These are phyloP conservation scores for Backusella mclennaniae DNA, from an alignment of 192 early-diverging fungal genomes.

Conservation along the genomic window DNA sequence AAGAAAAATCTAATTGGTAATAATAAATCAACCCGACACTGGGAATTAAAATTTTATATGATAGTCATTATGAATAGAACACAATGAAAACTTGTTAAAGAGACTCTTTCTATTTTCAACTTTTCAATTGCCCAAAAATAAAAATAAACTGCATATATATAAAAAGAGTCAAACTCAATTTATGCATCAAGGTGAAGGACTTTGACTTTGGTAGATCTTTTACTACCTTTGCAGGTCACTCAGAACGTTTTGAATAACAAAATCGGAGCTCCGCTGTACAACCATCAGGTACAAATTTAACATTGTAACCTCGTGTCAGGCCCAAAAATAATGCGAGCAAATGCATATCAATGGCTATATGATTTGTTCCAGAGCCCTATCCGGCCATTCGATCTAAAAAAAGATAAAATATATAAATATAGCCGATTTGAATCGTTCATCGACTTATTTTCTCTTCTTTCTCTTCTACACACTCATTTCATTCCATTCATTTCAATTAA, in stretches of 20 bases:
- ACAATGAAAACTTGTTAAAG: neutral
- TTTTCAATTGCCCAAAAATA: neutral
- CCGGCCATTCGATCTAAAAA: neutral
- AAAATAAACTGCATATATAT: neutral
- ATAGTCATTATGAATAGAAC: neutral
- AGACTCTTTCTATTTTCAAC: neutral
- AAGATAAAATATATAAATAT: slow-evolving; percentile 9
- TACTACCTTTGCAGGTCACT: neutral
- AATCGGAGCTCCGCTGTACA: neutral
- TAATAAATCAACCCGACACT: neutral
- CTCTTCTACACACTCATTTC: neutral
- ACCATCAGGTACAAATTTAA: neutral
- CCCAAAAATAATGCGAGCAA: neutral
- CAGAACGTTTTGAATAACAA: neutral
- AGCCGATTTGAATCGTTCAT: neutral
- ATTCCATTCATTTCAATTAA: neutral
- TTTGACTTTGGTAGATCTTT: neutral
- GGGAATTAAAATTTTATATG: neutral
- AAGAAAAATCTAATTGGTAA: neutral
- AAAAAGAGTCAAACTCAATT: neutral
- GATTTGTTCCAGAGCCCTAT: neutral
- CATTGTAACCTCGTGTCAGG: slow-evolving; percentile 1
- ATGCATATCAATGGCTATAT: neutral
- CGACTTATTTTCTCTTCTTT: neutral
- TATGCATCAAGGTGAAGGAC: neutral